A percentile compares a stretch with the other conserved stretches of the same genome.
Evolutionary conservation across 2,329 filamentous ascomycete genomes (phyloP).

Genomic region (Cytospora leucostoma): DNA sequence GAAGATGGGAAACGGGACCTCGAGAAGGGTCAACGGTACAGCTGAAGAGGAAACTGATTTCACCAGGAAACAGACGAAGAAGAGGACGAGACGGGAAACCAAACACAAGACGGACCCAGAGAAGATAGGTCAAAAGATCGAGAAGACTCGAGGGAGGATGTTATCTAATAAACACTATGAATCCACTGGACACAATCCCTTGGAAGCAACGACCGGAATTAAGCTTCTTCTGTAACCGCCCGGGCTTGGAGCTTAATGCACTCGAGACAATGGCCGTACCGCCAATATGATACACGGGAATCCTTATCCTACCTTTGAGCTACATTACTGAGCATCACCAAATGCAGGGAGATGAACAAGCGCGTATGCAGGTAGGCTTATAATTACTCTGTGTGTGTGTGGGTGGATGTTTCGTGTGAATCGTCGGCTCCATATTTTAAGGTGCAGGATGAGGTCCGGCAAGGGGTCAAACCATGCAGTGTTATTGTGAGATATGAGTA

Average conservation of each 20-base stretch:
- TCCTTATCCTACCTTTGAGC: background rate
- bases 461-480: background rate
- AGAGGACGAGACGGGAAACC: background rate
- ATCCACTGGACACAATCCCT: background rate
- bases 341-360: conserved; percentile 6
- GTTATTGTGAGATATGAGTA: background rate
- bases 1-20: background rate
- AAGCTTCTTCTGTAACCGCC: conserved; percentile 9
- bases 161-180: conserved; percentile 5
- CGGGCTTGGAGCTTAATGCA: background rate
- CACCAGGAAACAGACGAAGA: conserved; percentile 7
- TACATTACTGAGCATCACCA: background rate
- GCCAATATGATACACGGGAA: background rate
- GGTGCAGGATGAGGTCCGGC: background rate
- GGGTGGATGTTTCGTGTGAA: background rate
- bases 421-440: conserved; percentile 4
- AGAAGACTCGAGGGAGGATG: background rate
- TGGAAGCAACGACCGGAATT: background rate
- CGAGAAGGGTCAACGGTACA: background rate
- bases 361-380: conserved; percentile 13
- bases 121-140: conserved; percentile 11
- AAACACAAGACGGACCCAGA: conserved; percentile 1
- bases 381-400: background rate
- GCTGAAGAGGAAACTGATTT: background rate
- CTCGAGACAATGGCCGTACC: conserved; percentile 9